Base-by-base conservation (phyloP, 306 rosid species). In the Ceratonia siliqua region DNA sequence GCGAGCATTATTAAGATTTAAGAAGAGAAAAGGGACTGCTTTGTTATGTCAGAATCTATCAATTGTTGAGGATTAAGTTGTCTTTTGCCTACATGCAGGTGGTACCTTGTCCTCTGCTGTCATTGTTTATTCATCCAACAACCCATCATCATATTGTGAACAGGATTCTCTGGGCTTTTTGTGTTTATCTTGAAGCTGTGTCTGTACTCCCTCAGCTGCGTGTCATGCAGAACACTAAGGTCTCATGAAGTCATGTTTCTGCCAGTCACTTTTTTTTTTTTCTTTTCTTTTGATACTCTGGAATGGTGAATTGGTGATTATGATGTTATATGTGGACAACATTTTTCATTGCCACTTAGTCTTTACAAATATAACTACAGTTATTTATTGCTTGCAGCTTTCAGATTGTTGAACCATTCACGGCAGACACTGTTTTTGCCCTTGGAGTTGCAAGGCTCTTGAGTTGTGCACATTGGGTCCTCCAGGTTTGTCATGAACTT, bases 391-490 rank as follows among this genome's bases (percentile, higher is more conserved):
- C 12, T 68, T 64, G 70, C 45, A 65, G 38, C 63, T 68, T 77
- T 64, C 90, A 91, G 94, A 89, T 91, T 69, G 85, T 91, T 50
- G 97, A 91, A 79, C 94, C 97, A 30, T 89, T 91, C 82, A 91
- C 94, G 0, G 94, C 94, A 61, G 89, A 82, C 76, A 87, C 89
- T 82, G 94, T 91, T 65, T 91, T 91, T 82, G 92, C 97, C 24
- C 87, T 91, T 13, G 92, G 97, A 78, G 85, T 87, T 70, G 92
- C 92, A 61, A 86, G 97, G 87, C 89, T 91, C 86, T 81, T 91
- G 88, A 91, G 92, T 62, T 91, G 97, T 69, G 97, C 94, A 20
- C 97, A 91, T 75, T 91, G 92, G 94, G 83, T 91, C 63, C 88
- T 91, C 73, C 94, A 91, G 94, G 94, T 91, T 76, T 33, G 85